These are phyloP conservation scores for Anisodus tanguticus DNA, from an alignment of 257 asterid genomes.

Conservation along the genomic window DNA sequence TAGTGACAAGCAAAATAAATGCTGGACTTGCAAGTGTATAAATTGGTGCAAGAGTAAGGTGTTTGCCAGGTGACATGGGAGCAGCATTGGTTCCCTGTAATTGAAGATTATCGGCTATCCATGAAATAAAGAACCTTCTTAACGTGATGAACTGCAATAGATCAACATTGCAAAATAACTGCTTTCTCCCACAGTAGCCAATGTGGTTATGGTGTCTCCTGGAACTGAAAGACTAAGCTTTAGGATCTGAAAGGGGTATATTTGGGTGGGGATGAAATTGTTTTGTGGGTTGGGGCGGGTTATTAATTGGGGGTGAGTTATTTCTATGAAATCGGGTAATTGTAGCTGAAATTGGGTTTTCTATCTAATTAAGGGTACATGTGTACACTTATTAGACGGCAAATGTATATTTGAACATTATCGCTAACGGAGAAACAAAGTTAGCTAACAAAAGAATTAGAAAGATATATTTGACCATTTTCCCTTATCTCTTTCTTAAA, in stretches of 20 bases:
- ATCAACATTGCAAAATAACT: neutral
- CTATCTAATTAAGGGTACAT: no score
- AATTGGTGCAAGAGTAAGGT: neutral
- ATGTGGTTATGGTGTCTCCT: neutral
- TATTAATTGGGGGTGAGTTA: no score
- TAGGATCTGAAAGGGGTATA: neutral
- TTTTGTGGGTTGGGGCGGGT: no score
- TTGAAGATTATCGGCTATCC: neutral
- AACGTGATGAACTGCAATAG: slow-evolving; percentile 6
- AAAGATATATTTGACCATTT: no score
- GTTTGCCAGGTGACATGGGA: neutral
- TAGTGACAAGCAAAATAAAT: neutral
- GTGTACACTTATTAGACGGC: no score
- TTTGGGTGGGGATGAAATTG: neutral
- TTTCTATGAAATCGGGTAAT: no score
- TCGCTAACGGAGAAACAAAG: no score
- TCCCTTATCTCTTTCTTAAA: neutral
- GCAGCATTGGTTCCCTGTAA: neutral
- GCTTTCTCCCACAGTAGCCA: neutral
- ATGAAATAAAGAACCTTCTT: neutral
- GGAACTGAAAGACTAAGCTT: neutral
- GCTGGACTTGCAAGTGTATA: neutral
- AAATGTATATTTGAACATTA: no score
- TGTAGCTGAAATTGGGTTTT: no score
- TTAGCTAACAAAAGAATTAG: no score